Evolutionary conservation across 2,329 filamentous ascomycete species (phyloP), one percentile per base, ranked within the genome.

Genomic region (Trichoderma sp.): DNA sequence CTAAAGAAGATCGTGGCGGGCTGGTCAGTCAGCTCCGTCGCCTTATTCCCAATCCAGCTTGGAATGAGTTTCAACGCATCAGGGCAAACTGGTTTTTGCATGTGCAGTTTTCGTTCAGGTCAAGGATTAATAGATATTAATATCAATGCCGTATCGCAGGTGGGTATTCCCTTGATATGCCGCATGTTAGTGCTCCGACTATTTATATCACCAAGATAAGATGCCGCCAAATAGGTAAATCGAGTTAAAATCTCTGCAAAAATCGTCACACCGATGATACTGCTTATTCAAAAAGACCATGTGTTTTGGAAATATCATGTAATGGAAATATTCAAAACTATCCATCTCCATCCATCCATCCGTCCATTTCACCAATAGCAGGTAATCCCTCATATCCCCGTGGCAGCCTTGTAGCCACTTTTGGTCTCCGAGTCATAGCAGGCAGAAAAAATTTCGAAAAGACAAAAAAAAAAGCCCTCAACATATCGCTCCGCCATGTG

Each of bases 401-500:
- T 63, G 68, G 47, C 68, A 58, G 47, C 60, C 51, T 62, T 53
- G 60, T 32, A 56, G 60, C 60, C 32, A 56, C 61, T 56, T 65
- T 71, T 71, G 58, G 60, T 39, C 58, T 32, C 57, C 57, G 26
- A 68, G 34, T 47, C 32, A 47, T 60, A 36, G 26, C 47, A n/a
- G 26, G n/a, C 24, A 60, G 9, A 21, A 32, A 56, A 36, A 24
- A 30, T 6, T 58, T 43, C 39, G 32, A 58, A 32, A 18, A 60
- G 5, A 34, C n/a, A 0, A 11, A 61, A 34, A 61, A 34, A 32
- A 61, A 62, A 62, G 21, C 21, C 66, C 57, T 36, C 57, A 30
- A 60, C n/a, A 62, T 53, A 61, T 70, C 66, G 66, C 66, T 70
- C 66, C 66, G 60, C 56, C 66, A 61, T 70, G 66, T 70, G 66